phyloP scores from a whole-genome alignment of 441 rosid species.

The Gossypium gossypioides region DNA sequence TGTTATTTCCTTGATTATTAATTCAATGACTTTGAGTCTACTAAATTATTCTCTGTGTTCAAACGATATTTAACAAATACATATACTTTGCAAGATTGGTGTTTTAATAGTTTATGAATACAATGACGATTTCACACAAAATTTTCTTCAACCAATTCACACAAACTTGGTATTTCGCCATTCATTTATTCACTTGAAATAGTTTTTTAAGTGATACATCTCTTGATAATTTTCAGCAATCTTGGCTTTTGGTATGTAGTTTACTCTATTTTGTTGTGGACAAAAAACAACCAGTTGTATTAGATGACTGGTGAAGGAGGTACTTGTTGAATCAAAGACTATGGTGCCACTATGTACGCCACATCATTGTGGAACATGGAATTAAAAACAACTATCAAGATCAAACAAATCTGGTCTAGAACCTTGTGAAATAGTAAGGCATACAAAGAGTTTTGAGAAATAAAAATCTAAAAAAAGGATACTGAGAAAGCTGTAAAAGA shows the following conservation, averaged over 20 bases:
- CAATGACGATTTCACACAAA: not conserved
- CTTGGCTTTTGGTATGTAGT: not conserved
- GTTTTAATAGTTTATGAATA: not conserved
- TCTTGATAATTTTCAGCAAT: not conserved
- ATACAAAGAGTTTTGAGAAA: not conserved
- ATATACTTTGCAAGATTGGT: not conserved
- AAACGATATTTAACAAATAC: not conserved
- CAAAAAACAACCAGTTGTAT: not conserved
- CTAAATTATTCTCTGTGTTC: not conserved
- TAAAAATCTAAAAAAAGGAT: not conserved
- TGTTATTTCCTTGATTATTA: slow-evolving; percentile 1
- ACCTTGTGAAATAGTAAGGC: not conserved
- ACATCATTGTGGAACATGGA: not conserved
- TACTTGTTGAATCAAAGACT: not conserved
- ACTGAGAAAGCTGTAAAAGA: not conserved
- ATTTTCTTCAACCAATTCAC: not conserved
- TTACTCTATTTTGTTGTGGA: not conserved
- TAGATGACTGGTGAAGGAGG: not conserved
- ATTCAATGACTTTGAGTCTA: not conserved
- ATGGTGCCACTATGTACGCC: not conserved
- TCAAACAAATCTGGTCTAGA: not conserved
- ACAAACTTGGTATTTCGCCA: not conserved
- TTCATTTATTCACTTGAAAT: not conserved
- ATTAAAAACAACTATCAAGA: not conserved
- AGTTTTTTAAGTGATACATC: not conserved